A percentile compares a stretch with the other conserved stretches of the same genome.
Conservation (phyloP, 768 basidiomycete species). For the Pleurotus giganteus region DNA sequence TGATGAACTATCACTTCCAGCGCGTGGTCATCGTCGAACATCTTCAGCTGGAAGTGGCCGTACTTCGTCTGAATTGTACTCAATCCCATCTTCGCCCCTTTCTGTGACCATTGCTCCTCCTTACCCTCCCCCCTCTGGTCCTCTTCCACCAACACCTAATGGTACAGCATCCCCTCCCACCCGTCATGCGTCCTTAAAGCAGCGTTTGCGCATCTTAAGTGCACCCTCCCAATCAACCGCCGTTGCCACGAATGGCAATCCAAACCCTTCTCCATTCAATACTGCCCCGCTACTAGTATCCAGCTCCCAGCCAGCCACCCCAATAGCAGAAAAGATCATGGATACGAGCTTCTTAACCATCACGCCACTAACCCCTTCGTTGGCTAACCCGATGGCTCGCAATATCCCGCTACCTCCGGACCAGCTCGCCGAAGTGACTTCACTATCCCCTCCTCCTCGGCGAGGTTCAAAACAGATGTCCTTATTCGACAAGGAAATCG, state of each 20-base stretch:
- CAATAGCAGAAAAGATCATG: constrained; percentile 67
- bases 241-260: constrained; percentile 20
- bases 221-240: constrained; percentile 43
- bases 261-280: constrained; percentile 21
- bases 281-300: constrained; percentile 22
- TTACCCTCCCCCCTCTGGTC: constrained; percentile 43
- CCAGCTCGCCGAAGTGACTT: constrained; percentile 32
- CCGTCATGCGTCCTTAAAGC: constrained; percentile 49
- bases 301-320: constrained; percentile 24
- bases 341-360: constrained; percentile 64
- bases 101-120: constrained; percentile 26
- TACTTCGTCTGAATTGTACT: constrained; percentile 26
- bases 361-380: constrained; percentile 40
- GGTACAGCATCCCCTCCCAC: constrained; percentile 17
- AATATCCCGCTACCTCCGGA: constrained; percentile 18
- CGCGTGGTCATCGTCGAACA: constrained; percentile 30
- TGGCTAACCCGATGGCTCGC: constrained; percentile 22
- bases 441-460: constrained; percentile 65
- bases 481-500: constrained; percentile 27
- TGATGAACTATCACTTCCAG: constrained; percentile 40
- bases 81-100: constrained; percentile 46
- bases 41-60: constrained; percentile 21
- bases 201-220: constrained; percentile 68
- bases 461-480: constrained; percentile 51
- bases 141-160: constrained; percentile 40